Conservation (phyloP, 768 basidiomycete species). For the Amanita pallidorosea region DNA sequence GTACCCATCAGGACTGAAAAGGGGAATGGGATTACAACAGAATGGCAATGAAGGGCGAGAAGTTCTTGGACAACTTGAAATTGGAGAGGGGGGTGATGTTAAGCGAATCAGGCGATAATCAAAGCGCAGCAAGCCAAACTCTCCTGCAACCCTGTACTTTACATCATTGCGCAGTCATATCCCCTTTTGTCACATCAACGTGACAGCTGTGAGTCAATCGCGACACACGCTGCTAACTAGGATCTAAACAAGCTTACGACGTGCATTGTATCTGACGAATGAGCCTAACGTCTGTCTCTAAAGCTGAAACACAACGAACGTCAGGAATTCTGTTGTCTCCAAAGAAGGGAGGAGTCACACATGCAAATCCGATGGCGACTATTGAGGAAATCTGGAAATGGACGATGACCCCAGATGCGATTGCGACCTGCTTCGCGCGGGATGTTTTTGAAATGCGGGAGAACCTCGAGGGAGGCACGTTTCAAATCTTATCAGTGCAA, state of each 20-base stretch:
- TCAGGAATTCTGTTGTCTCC: conserved; percentile 7
- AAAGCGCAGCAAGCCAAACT: background rate
- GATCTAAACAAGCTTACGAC: background rate
- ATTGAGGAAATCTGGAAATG: conserved; percentile 33
- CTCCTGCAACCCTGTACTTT: background rate
- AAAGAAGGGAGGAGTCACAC: conserved; percentile 4
- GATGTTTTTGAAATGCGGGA: conserved; percentile 41
- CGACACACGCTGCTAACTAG: background rate
- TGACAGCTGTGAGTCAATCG: background rate
- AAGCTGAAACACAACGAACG: background rate
- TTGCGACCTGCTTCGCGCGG: conserved; percentile 42
- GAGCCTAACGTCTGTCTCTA: conserved; percentile 7
- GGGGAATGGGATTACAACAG: conserved; percentile 28
- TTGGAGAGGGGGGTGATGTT: conserved; percentile 27
- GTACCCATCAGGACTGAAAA: conserved; percentile 9
- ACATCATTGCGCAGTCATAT: background rate
- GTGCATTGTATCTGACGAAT: conserved; percentile 1
- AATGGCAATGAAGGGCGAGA: conserved; percentile 20
- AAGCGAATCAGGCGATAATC: conserved; percentile 33
- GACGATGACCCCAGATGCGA: conserved; percentile 45
- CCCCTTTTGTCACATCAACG: background rate
- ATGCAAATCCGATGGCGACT: background rate
- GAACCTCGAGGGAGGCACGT: conserved; percentile 18
- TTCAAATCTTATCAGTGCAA: background rate
- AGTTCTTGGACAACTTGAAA: conserved; percentile 25